Evolutionary conservation across 75 land plant genomes (phyloP), one percentile per base, ranked within the genome.

Genomic region (Selaginella tamariscina): DNA sequence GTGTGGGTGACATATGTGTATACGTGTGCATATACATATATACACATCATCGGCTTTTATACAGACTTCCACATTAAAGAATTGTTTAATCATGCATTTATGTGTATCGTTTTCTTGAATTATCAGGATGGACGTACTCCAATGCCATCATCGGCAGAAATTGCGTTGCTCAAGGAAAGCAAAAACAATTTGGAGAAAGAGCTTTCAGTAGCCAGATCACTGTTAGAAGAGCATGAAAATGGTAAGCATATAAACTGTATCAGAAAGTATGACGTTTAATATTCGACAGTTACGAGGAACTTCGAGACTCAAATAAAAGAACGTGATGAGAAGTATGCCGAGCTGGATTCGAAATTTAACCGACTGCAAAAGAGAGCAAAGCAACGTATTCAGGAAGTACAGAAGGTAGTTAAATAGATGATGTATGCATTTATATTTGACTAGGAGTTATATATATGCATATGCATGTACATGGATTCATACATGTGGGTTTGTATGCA

Each of bases 301-400:
- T 71, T 85, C 74, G 87, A 90, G 26, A 75, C 77, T 69, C 89
- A 89, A 70, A 73, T 85, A 68, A 85, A 82, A 62, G 87, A 76
- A 32, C 84, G 87, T 20, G 97, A 91, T 67, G 85, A 86, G 55
- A 93, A 85, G 76, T 86, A 84, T 65, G 74, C 82, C 68, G 99
- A 94, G 20, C 85, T 89, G 56, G 99, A 94, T 71, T 73, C 85
- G 1, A 94, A 94, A 68, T 84, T 94, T 66, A 77, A 69, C 33
- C 81, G 96, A 70, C 81, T 94, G 68, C 99, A 83, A 39, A 94
- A 94, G 70, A 81, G 96, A 62, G 91, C 99, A 67, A 94, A 89
- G 70, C 96, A 94, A 63, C 83, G 88, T 2, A 94, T 90, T 54
- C 99, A 94, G 77, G 99, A 94, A 32, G 69, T 89, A 33, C 99